Conservation (phyloP, 2,329 filamentous ascomycete species). For the Erysiphe neolycopersici region DNA sequence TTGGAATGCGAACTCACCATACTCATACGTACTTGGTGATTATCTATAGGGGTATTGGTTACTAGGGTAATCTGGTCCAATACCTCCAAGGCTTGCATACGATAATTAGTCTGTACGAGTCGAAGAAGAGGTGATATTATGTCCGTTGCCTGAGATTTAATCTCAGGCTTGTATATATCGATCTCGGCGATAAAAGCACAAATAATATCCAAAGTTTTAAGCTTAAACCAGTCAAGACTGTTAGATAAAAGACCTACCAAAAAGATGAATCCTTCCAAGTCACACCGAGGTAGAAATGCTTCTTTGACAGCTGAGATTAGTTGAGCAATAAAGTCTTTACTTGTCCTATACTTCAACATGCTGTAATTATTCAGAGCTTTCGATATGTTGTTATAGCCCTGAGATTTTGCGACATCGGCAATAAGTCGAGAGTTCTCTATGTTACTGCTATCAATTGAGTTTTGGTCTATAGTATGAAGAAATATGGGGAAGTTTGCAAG, state of each 20-base stretch:
- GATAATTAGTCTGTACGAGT: slow-evolving; percentile 76
- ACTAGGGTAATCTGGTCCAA: slow-evolving; percentile 90
- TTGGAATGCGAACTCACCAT: slow-evolving; percentile 78
- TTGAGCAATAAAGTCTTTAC: slow-evolving; percentile 50
- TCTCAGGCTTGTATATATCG: slow-evolving; percentile 76
- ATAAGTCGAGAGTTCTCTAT: slow-evolving; percentile 41
- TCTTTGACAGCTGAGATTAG: slow-evolving; percentile 48
- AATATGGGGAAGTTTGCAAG: slow-evolving; percentile 80
- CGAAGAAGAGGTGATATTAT: slow-evolving; percentile 79
- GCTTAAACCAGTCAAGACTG: slow-evolving; percentile 63
- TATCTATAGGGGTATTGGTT: slow-evolving; percentile 75
- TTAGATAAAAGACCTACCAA: slow-evolving; percentile 82
- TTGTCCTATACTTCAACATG: slow-evolving; percentile 34
- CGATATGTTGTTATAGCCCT: slow-evolving; percentile 40
- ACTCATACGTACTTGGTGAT: slow-evolving; percentile 88
- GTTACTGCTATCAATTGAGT: slow-evolving; percentile 25
- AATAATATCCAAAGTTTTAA: slow-evolving; percentile 77
- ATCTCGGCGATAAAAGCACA: slow-evolving; percentile 66
- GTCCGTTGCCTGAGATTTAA: slow-evolving; percentile 76
- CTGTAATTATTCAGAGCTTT: slow-evolving; percentile 45
- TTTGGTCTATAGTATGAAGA: slow-evolving; percentile 48
- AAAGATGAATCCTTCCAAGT: slow-evolving; percentile 69
- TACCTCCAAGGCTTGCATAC: slow-evolving; percentile 73
- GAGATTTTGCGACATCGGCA: slow-evolving; percentile 42
- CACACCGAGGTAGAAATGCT: slow-evolving; percentile 55